These are phyloP conservation scores for Linanthus parryae DNA, from an alignment of 148 eudicot genomes.

Conservation along the genomic window DNA sequence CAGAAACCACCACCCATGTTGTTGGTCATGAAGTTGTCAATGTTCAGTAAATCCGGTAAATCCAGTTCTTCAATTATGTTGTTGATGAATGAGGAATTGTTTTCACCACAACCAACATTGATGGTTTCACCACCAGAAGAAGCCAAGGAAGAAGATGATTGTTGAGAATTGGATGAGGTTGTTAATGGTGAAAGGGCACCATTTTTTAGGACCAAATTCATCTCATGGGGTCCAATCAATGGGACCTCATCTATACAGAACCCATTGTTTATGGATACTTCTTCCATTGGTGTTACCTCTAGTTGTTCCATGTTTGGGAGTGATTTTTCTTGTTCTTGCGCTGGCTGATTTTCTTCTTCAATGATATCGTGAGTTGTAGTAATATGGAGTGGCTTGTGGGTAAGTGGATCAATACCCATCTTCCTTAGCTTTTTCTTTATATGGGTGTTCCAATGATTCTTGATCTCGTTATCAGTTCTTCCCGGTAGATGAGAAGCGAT, in stretches of 20 bases:
- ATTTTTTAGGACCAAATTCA: too few species aligned
- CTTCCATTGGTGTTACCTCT: too few species aligned
- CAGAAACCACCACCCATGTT: slow-evolving; percentile 24
- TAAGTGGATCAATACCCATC: slow-evolving; percentile 22
- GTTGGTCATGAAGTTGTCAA: slow-evolving; percentile 21
- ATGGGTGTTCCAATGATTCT: slow-evolving; percentile 44
- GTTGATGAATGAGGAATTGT: too few species aligned
- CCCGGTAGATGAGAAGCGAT: slow-evolving; percentile 49
- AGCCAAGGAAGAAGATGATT: slow-evolving; percentile 13
- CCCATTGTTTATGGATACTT: slow-evolving; percentile 25
- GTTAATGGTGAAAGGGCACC: too few species aligned
- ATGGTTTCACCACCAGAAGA: slow-evolving; percentile 18
- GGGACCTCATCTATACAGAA: slow-evolving; percentile 56
- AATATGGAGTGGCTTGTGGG: slow-evolving; percentile 26
- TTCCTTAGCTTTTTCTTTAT: slow-evolving; percentile 36
- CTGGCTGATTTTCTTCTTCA: slow-evolving; percentile 5
- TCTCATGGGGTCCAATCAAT: slow-evolving; percentile 38
- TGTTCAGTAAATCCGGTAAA: slow-evolving; percentile 19
- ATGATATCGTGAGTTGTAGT: slow-evolving; percentile 10
- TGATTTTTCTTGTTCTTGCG: not conserved
- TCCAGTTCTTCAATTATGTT: slow-evolving; percentile 21
- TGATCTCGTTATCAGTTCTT: slow-evolving; percentile 45
- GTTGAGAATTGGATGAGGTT: slow-evolving; percentile 1
- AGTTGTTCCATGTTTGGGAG: too few species aligned
- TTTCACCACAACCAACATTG: not conserved